These are phyloP conservation scores for Lentinula detonsa DNA, from an alignment of 768 basidiomycete species.

Conservation along the genomic window DNA sequence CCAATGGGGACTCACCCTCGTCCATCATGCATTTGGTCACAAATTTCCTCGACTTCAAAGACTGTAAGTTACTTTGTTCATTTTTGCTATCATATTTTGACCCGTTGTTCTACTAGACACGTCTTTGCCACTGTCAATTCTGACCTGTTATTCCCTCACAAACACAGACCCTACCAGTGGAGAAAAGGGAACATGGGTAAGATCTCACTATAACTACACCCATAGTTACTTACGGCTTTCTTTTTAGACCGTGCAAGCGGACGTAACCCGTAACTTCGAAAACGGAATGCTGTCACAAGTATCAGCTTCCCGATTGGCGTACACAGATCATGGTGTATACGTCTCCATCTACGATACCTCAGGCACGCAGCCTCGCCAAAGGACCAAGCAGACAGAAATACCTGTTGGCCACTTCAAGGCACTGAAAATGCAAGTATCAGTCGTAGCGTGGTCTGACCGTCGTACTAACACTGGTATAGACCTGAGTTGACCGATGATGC, in stretches of 20 bases:
- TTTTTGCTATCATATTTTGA: neutral
- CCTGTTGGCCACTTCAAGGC: constrained; percentile 39
- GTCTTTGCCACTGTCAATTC: constrained; percentile 31
- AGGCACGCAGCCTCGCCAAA: constrained; percentile 28
- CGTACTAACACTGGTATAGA: constrained; percentile 25
- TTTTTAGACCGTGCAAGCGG: neutral
- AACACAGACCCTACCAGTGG: constrained; percentile 10
- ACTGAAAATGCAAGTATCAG: constrained; percentile 44
- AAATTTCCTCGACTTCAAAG: constrained; percentile 52
- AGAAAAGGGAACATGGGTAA: constrained; percentile 34
- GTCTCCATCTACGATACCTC: constrained; percentile 43
- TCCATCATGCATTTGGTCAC: constrained; percentile 41
- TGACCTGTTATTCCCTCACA: constrained; percentile 28
- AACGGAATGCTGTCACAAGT: neutral
- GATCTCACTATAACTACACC: neutral
- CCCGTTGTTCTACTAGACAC: constrained; percentile 18
- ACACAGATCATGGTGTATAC: constrained; percentile 25
- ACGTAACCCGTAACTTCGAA: neutral
- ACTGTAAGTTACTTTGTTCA: constrained; percentile 37
- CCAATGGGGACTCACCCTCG: constrained; percentile 7
- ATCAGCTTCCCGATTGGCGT: neutral
- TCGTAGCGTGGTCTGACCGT: neutral
- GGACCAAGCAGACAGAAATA: constrained; percentile 27
- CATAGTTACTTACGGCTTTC: neutral
- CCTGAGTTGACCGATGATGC: constrained; percentile 43